Conservation (phyloP, 805 yeast genomes). For the Starmerella stigmatis region DNA sequence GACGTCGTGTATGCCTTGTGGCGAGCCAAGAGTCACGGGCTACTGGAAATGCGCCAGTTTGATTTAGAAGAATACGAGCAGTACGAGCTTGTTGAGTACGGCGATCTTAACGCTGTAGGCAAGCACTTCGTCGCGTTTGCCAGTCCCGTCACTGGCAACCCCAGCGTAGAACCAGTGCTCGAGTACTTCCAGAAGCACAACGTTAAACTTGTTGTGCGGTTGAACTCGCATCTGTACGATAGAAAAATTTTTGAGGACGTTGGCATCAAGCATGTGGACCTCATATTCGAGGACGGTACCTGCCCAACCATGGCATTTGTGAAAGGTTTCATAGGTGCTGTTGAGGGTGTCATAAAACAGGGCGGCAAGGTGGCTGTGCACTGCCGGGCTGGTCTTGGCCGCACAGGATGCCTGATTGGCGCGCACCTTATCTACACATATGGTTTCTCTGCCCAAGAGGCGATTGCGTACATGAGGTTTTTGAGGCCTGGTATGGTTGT, state of each 20-base stretch:
- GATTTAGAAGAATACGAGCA: constrained; percentile 89
- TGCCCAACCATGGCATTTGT: constrained; percentile 94
- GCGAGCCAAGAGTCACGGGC: constrained; percentile 90
- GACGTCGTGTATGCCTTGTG: constrained; percentile 93
- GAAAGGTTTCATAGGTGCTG: constrained; percentile 86
- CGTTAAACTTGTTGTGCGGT: constrained; percentile 81
- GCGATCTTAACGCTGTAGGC: constrained; percentile 84
- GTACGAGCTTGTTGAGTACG: constrained; percentile 92
- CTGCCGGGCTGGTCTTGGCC: constrained; percentile 95
- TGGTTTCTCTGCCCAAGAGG: constrained; percentile 94
- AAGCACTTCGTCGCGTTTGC: constrained; percentile 97
- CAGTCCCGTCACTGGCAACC: constrained; percentile 54
- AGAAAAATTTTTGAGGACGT: constrained; percentile 69
- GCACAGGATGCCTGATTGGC: constrained; percentile 96
- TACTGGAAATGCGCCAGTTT: constrained; percentile 72
- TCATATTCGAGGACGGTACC: constrained; percentile 96
- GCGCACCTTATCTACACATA: constrained; percentile 93
- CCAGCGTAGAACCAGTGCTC: constrained; percentile 47
- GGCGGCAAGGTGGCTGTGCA: constrained; percentile 98
- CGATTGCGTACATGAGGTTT: constrained; percentile 93
- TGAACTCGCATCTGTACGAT: constrained; percentile 86
- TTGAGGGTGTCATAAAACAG: constrained; percentile 71
- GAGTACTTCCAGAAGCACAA: constrained; percentile 60
- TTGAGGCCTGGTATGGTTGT: constrained; percentile 99
- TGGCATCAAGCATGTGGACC: constrained; percentile 82